These are phyloP conservation scores for Neurospora sp. DNA, from an alignment of 495 filamentous ascomycete genomes.

Conservation along the genomic window DNA sequence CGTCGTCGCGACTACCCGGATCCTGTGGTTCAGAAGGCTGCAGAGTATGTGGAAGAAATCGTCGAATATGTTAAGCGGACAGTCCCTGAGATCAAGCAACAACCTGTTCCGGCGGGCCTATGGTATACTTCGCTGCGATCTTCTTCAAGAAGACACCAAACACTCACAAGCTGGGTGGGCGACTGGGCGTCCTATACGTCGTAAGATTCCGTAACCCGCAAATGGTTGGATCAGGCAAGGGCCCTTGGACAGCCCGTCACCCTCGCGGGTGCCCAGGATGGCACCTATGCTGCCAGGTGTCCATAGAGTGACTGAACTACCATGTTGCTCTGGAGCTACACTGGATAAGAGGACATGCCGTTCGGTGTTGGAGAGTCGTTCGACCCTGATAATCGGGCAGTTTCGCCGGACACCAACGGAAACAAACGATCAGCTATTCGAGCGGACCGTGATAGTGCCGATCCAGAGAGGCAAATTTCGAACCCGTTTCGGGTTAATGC, in stretches of 20 bases:
- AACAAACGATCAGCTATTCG: no score
- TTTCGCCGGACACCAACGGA: no score
- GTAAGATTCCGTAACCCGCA: constrained; percentile 99
- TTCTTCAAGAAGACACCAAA: constrained; percentile 61
- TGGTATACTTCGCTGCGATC: no score
- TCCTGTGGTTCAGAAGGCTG: constrained; percentile 20
- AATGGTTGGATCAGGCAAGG: constrained; percentile 94
- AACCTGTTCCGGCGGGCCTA: not conserved
- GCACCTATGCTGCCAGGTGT: constrained; percentile 88
- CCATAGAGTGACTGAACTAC: constrained; percentile 86
- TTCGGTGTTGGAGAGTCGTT: no score
- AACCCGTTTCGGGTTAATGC: constrained; percentile 33
- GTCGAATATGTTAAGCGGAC: constrained; percentile 21
- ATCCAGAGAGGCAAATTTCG: no score
- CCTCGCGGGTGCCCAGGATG: constrained; percentile 59
- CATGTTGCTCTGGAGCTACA: no score
- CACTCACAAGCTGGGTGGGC: constrained; percentile 81
- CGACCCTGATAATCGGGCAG: no score
- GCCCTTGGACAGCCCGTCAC: constrained; percentile 71
- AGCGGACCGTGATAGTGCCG: no score
- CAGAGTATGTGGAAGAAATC: constrained; percentile 20
- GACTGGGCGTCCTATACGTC: constrained; percentile 94
- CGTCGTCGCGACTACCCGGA: constrained; percentile 24
- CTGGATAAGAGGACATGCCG: no score
- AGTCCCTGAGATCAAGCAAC: constrained; percentile 12